Base-by-base conservation (phyloP, 208 protist genomes). In the Leishmania mexicana region DNA sequence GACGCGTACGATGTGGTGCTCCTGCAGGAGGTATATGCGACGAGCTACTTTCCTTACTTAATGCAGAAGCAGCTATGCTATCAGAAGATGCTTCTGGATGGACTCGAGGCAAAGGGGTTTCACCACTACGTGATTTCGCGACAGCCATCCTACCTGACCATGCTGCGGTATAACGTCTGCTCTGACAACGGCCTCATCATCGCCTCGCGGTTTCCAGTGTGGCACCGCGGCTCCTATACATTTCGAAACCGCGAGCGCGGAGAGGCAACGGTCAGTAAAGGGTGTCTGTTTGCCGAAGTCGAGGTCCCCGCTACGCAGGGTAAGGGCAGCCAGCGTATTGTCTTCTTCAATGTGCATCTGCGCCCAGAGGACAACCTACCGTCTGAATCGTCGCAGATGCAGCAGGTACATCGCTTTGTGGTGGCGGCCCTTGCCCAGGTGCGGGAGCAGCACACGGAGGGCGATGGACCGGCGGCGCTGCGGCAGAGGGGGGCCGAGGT, bases 101-200 rank as follows among this genome's bases (percentile, higher is more conserved):
- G 91, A 7, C 84, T 98, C 6, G 88, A 90, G 68, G 79, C 87
- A 45, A 90, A 89, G 70, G 95, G 95, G 3, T 96, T 97, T 79
- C 81, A 83, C 57, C 88, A 98, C 87, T 96, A 97, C 76, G 94
- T 96, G 45, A 93, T 95, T 45, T 93, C 94, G 0, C 92, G 92
- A 17, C 93, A 96, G 83, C 94, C 93, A 40, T 96, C 93, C 17
- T 97, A 96, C 81, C 49, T 79, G 70, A 96, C 93, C 24, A 95
- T 98, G 86, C n/a, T 96, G 71, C 88, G 85, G 51, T 85, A 95
- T 77, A 92, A 89, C 76, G 86, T 97, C 24, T 80, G 90, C 62
- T 95, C 93, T 1, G 93, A 97, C 83, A 98, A 91, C 81, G 95
- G 95, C 40, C 91, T 98, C 24, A 80, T 98, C 75, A 97, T 98